Base-by-base conservation (phyloP, 305 asterid genomes). In the Fraxinus platypoda region DNA sequence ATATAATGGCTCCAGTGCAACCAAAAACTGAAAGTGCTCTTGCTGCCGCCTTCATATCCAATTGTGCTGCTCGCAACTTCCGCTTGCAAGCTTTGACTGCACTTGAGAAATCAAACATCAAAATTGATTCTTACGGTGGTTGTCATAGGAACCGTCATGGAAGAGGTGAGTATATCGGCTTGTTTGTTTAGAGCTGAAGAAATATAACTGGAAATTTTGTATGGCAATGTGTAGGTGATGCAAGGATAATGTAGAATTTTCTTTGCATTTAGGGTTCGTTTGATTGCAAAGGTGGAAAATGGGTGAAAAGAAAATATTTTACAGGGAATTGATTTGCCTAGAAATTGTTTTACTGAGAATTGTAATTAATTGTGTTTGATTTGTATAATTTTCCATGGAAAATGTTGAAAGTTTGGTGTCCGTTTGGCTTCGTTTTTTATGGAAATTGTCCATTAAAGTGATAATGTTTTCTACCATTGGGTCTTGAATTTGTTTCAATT, bases 11-110 rank as follows among this genome's bases (percentile, higher is more conserved):
- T 77, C 99, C 99, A 30, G 81, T 91, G 80, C 88, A 88, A 87
- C 98, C 97, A 19, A 96, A 96, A 88, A 90, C 94, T 9, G 98
- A 91, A 91, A 87, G 21, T 78, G 92, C 95, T 71, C 37, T 88
- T 43, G 98, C 99, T 84, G 99, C 98, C 72, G 99, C 99, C 72
- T 96, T 94, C 88, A 94, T 96, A 80, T 96, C 99, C 87, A 96
- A 96, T 81, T 96, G 99, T 83, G 97, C 89, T 78, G 97, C 98
- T 87, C 92, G 92, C 43, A 96, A 96, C 90, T 91, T 96, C 76
- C 97, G 99, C 9, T 84, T 94, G 87, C 93, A 93, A 91, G 98
- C 98, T 38, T 88, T 96, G 87, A 88, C 88, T 83, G 97, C 84
- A 76, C 99, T 96, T 86, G 97, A 94, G 90, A 91, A 83, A 15